Percentiles rank a stretch among this genome's conserved stretches.
phyloP scores from a whole-genome alignment of 1,139 yeast genomes.

The Blastobotrys capitulatus region DNA sequence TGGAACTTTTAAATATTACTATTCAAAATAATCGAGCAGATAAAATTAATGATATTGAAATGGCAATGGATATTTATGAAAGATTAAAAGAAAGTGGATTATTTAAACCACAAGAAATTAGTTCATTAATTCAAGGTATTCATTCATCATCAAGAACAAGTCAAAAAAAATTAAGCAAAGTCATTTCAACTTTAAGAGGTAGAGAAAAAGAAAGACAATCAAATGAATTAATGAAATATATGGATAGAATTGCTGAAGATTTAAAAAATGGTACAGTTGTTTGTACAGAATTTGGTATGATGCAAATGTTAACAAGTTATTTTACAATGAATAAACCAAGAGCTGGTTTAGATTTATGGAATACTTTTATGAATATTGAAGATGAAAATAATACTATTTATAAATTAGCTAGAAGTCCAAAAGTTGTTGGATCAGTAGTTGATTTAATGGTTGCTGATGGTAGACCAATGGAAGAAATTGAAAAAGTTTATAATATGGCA shows the following conservation, averaged over 20 bases:
- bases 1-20: conserved; percentile 17
- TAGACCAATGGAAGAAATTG: conserved; percentile 53
- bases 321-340: conserved; percentile 47
- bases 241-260: conserved; percentile 34
- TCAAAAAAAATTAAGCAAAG: conserved; percentile 12
- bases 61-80: conserved; percentile 26
- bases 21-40: conserved; percentile 20
- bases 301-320: conserved; percentile 54
- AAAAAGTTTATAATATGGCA: conserved; percentile 40
- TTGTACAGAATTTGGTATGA: conserved; percentile 48
- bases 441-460: conserved; percentile 64
- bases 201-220: conserved; percentile 14
- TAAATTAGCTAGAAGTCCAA: conserved; percentile 38
- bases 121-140: conserved; percentile 25
- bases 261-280: conserved; percentile 39
- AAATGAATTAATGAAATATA: conserved; percentile 34
- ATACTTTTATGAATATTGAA: conserved; percentile 28
- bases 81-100: conserved; percentile 21
- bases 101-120: conserved; percentile 22
- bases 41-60: conserved; percentile 22
- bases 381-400: conserved; percentile 29
- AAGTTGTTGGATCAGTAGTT: conserved; percentile 64
- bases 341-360: conserved; percentile 52
- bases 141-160: conserved; percentile 24
- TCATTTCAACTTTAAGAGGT: conserved; percentile 20